Conservation (phyloP, 2,329 filamentous ascomycete species). For the Apiospora pterosperma region DNA sequence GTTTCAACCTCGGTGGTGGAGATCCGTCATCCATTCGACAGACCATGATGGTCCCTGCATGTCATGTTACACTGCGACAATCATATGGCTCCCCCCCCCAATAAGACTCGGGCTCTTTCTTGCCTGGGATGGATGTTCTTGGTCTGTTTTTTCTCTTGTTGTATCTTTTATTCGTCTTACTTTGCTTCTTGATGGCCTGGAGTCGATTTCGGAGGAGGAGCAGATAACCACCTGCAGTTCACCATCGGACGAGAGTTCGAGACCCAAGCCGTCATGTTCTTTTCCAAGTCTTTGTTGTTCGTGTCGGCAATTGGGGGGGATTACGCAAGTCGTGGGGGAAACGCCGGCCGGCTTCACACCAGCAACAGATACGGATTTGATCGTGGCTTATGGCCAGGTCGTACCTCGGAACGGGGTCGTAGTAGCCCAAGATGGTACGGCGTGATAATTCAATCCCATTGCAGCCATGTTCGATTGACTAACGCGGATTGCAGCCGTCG, state of each 20-base stretch:
- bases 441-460: neutral
- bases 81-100: too few species aligned
- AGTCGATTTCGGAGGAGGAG: neutral
- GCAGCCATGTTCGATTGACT: neutral
- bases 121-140: neutral
- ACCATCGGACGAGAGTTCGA: neutral
- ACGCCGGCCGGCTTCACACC: conserved; percentile 24
- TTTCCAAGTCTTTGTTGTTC: neutral
- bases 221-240: neutral
- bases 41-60: too few species aligned
- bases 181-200: neutral
- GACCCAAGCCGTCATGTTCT: neutral
- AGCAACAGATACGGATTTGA: conserved; percentile 21
- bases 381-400: conserved; percentile 20
- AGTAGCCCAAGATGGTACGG: neutral
- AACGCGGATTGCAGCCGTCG: neutral
- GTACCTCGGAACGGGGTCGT: neutral
- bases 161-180: neutral
- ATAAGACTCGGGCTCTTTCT: too few species aligned
- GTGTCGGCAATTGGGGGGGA: neutral
- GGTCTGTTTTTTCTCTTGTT: neutral
- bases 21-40: too few species aligned
- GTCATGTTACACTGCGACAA: too few species aligned
- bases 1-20: too few species aligned
- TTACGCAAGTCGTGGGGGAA: conserved; percentile 8